Evolutionary conservation across 495 filamentous ascomycete genomes (phyloP).

Genomic region (Diplogelasinospora grovesii): DNA sequence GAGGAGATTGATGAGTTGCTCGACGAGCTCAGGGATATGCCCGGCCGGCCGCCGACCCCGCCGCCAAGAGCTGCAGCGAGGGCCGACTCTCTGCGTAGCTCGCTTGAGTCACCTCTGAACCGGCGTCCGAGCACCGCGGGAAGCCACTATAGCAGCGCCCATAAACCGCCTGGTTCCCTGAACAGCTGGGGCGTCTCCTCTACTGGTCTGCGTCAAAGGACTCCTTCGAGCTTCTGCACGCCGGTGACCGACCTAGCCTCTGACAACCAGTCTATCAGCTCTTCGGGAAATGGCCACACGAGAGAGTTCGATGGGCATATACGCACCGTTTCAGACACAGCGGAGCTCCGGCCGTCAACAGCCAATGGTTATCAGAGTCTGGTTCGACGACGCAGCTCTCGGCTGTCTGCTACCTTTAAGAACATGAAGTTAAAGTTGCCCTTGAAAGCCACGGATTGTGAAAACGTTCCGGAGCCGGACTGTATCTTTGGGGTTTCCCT

Average conservation of each 20-base stretch:
- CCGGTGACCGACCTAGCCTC: slow-evolving; percentile 8
- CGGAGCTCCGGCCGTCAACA: too few relatives aligned
- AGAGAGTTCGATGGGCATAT: too few relatives aligned
- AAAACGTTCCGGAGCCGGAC: slow-evolving; percentile 10
- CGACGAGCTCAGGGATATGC: slow-evolving; percentile 28
- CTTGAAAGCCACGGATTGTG: background rate
- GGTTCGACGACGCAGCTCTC: slow-evolving; percentile 25
- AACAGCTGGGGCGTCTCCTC: slow-evolving; percentile 1
- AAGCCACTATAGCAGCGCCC: background rate
- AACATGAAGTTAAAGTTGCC: slow-evolving; percentile 5
- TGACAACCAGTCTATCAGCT: background rate
- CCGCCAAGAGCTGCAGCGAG: slow-evolving; percentile 30
- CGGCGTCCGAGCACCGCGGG: slow-evolving; percentile 8
- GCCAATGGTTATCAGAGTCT: too few relatives aligned
- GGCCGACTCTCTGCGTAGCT: slow-evolving; percentile 4
- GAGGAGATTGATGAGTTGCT: slow-evolving; percentile 33
- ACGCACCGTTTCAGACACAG: too few relatives aligned
- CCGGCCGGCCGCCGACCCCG: slow-evolving; percentile 29
- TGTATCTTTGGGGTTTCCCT: slow-evolving; percentile 35
- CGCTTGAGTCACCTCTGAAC: too few relatives aligned
- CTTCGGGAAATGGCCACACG: background rate
- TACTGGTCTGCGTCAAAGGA: background rate
- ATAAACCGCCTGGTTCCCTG: background rate
- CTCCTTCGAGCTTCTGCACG: slow-evolving; percentile 5
- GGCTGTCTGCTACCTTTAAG: slow-evolving; percentile 26